Evolutionary conservation across 129 eudicot genomes (phyloP).

Genomic region (Chrysanthemum seticuspe): DNA sequence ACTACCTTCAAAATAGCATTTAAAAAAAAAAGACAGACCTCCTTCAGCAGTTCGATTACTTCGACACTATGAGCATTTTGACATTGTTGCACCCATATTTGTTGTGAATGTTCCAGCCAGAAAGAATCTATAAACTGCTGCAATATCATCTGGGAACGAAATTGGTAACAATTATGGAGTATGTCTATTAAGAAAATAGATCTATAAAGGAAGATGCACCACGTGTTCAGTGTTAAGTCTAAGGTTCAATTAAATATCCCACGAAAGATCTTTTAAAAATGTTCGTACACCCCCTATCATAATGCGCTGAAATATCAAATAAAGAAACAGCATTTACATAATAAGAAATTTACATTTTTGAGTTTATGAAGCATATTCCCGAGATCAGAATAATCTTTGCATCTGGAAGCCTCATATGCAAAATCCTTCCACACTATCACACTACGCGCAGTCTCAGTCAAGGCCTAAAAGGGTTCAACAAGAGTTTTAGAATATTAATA

Average conservation of each 20-base stretch:
- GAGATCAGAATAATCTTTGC: conserved; percentile 81
- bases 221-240: conserved; percentile 2
- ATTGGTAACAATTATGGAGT: conserved; percentile 5
- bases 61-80: conserved; percentile 76
- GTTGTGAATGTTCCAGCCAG: conserved; percentile 65
- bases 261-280: conserved; percentile 8
- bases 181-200: conserved; percentile 1
- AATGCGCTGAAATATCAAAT: neutral
- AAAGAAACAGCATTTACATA: conserved; percentile 8
- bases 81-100: conserved; percentile 73
- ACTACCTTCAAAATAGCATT: neutral
- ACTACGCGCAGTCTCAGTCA: conserved; percentile 72
- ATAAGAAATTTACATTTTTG: conserved; percentile 54
- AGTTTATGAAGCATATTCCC: conserved; percentile 93
- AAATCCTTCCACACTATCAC: conserved; percentile 85
- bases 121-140: conserved; percentile 42
- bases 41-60: conserved; percentile 73
- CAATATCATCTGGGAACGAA: conserved; percentile 68
- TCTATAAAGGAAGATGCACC: conserved; percentile 10
- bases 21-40: conserved; percentile 42
- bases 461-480: conserved; percentile 44
- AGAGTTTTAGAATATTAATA: neutral
- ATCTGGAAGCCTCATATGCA: conserved; percentile 88
- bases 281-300: neutral
- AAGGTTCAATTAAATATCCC: neutral